Percentiles rank a stretch among this genome's conserved stretches.
Evolutionary conservation across 345 rosid genomes (phyloP).

Genomic region (Aethionema arabicum): DNA sequence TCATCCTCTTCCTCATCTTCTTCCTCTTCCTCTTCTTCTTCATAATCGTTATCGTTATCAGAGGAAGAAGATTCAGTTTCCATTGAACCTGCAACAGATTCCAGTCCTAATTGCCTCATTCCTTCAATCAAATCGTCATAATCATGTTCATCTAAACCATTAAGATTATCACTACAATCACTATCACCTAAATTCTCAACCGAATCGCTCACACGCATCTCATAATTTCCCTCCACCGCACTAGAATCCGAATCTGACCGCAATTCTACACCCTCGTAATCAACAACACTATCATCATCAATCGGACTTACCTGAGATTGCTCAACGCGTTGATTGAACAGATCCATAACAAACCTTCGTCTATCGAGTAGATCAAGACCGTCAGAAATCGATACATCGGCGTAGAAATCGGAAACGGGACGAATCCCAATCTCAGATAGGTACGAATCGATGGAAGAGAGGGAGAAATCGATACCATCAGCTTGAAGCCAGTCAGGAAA

Average conservation of each 20-base stretch:
- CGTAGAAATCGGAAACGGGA: slow-evolving; percentile 17
- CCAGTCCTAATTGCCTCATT: slow-evolving; percentile 46
- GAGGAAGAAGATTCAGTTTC: slow-evolving; percentile 48
- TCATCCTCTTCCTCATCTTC: slow-evolving; percentile 38
- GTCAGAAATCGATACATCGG: slow-evolving; percentile 37
- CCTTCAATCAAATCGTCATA: slow-evolving; percentile 52
- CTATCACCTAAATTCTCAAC: slow-evolving; percentile 32
- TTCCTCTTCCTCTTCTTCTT: slow-evolving; percentile 34
- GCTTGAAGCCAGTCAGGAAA: slow-evolving; percentile 40
- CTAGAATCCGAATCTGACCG: slow-evolving; percentile 42
- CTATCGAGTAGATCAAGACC: slow-evolving; percentile 47
- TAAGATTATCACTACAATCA: slow-evolving; percentile 27
- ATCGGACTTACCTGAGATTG: slow-evolving; percentile 56
- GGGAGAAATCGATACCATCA: slow-evolving; percentile 33
- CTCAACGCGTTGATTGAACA: slow-evolving; percentile 87
- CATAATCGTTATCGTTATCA: slow-evolving; percentile 33
- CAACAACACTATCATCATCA: slow-evolving; percentile 10
- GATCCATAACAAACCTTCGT: slow-evolving; percentile 84
- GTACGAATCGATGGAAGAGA: slow-evolving; percentile 35
- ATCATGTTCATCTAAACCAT: slow-evolving; percentile 32
- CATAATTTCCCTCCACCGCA: slow-evolving; percentile 41
- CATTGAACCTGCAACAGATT: slow-evolving; percentile 35
- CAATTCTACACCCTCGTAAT: slow-evolving; percentile 16
- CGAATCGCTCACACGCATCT: slow-evolving; percentile 38
- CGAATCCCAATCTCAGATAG: not conserved